Percentiles rank a stretch among this genome's conserved stretches.
Evolutionary conservation across 2,329 filamentous ascomycete species (phyloP).

Genomic region (Fusarium illudens): DNA sequence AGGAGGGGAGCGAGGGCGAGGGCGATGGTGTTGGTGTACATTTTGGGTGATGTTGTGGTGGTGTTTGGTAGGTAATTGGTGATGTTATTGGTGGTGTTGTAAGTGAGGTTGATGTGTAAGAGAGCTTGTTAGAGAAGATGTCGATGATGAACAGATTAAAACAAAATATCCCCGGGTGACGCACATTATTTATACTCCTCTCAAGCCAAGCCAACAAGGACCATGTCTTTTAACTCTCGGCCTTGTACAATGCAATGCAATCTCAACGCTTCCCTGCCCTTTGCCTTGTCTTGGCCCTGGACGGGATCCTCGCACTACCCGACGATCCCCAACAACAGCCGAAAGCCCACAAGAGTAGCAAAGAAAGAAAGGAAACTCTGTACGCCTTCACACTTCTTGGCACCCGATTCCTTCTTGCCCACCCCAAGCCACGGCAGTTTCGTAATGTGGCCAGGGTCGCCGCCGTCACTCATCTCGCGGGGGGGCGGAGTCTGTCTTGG

Average conservation of each 20-base stretch:
- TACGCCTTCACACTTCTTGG: background rate
- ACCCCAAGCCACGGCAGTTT: background rate
- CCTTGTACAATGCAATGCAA: background rate
- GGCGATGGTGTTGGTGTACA: conserved; percentile 44
- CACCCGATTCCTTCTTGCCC: background rate
- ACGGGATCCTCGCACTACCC: background rate
- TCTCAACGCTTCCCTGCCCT: conserved; percentile 10
- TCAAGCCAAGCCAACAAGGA: background rate
- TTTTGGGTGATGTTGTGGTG: conserved; percentile 22
- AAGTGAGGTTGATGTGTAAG: background rate
- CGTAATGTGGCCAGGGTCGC: background rate
- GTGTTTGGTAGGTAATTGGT: background rate
- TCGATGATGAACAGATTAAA: background rate
- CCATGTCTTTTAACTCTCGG: background rate
- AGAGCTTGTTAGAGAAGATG: background rate
- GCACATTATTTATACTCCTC: conserved; percentile 19
- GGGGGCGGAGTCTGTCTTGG: conserved; percentile 20
- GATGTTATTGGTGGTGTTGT: conserved; percentile 1
- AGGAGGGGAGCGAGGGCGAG: conserved; percentile 43
- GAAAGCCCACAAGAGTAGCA: too few relatives aligned
- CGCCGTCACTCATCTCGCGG: background rate
- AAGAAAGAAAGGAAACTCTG: too few relatives aligned
- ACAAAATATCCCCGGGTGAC: background rate
- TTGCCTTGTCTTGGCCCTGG: background rate
- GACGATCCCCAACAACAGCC: conserved; percentile 18